Conservation (phyloP, 2,329 filamentous ascomycete genomes). For the Fusarium pseudonygamai region DNA sequence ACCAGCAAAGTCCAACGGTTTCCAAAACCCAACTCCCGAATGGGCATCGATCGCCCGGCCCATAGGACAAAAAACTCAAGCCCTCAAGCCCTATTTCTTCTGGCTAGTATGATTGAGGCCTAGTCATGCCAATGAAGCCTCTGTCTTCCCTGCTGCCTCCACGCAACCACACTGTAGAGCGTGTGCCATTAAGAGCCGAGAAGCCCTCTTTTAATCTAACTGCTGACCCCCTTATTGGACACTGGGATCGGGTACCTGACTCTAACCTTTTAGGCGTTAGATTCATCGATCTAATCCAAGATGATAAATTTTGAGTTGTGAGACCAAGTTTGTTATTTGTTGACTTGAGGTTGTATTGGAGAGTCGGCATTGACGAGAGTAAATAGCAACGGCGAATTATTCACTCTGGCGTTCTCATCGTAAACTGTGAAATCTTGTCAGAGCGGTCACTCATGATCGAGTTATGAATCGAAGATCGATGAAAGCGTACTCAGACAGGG, state of each 20-base stretch:
- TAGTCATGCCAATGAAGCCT: constrained; percentile 23
- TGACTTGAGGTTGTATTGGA: constrained; percentile 33
- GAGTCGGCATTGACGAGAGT: constrained; percentile 1
- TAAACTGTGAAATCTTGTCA: not conserved
- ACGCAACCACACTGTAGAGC: constrained; percentile 2
- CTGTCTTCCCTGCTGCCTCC: constrained; percentile 28
- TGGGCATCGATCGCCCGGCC: constrained; percentile 11
- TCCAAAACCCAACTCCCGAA: constrained; percentile 29
- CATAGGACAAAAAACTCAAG: not conserved
- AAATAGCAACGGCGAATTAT: constrained; percentile 21
- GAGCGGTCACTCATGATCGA: not conserved
- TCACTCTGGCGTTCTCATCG: not conserved
- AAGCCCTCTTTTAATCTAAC: constrained; percentile 29
- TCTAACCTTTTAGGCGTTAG: constrained; percentile 31
- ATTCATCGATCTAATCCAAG: constrained; percentile 26
- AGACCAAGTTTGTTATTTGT: constrained; percentile 26
- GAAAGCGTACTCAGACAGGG: not conserved
- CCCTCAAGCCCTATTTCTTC: constrained; percentile 24
- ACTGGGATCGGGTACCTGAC: constrained; percentile 34
- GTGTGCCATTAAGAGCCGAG: constrained; percentile 4
- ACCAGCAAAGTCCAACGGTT: constrained; percentile 20
- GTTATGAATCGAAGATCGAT: not conserved
- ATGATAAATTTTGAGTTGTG: constrained; percentile 23
- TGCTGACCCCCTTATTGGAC: constrained; percentile 19
- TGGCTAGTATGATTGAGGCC: constrained; percentile 22